Evolutionary conservation across 148 eudicot species (phyloP).

Genomic region (Pouteria glomerata): DNA sequence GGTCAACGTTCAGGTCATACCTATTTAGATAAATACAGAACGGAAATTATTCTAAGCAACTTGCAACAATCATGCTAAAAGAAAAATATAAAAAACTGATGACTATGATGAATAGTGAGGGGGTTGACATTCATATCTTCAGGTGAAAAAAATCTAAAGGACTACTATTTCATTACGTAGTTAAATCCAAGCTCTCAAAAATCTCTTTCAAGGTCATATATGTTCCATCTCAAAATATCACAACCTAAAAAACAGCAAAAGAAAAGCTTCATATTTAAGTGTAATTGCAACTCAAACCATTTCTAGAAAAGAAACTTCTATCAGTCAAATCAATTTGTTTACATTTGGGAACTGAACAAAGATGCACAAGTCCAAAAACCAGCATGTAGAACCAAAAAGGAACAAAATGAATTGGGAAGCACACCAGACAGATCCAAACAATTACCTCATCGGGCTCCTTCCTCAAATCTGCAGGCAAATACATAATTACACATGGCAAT

Average conservation of each 20-base stretch:
- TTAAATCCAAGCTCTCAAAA: no score
- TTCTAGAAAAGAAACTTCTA: no score
- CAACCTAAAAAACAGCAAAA: slow-evolving; percentile 58
- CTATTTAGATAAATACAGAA: no score
- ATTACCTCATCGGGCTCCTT: no score
- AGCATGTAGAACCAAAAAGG: background rate
- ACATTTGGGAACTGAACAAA: background rate
- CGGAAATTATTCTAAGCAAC: no score
- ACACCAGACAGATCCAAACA: slow-evolving; percentile 7
- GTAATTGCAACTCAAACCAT: background rate
- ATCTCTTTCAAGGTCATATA: no score
- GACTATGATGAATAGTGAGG: background rate
- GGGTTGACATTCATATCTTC: slow-evolving; percentile 2
- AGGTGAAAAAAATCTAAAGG: background rate
- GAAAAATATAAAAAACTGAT: no score
- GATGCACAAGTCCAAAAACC: background rate
- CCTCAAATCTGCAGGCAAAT: no score
- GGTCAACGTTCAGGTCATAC: no score
- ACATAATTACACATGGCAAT: no score
- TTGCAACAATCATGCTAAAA: no score
- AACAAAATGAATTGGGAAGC: background rate
- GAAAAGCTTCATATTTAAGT: slow-evolving; percentile 3
- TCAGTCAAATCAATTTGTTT: background rate
- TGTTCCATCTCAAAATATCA: slow-evolving; percentile 22
- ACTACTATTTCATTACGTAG: background rate